These are phyloP conservation scores for Aschersonia sp. DNA, from an alignment of 2,329 filamentous ascomycete genomes.

Conservation along the genomic window DNA sequence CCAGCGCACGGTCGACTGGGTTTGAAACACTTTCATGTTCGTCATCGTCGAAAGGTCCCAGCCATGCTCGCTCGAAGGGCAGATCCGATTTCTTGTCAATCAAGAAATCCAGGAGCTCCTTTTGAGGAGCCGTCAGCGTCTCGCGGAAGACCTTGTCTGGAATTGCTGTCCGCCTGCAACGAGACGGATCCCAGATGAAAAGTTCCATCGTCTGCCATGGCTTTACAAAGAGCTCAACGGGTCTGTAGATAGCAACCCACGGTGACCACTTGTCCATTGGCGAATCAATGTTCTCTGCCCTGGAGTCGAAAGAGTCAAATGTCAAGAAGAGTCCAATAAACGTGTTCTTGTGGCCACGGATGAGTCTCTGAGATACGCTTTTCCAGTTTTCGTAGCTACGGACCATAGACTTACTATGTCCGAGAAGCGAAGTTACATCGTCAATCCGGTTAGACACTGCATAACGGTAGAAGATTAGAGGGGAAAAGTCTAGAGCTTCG, in stretches of 20 bases:
- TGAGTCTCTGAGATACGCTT: slow-evolving; percentile 1
- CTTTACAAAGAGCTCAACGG: slow-evolving; percentile 19
- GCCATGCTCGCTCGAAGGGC: slow-evolving; percentile 28
- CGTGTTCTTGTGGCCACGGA: slow-evolving; percentile 8
- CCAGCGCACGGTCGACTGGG: slow-evolving; percentile 27
- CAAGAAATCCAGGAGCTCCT: slow-evolving; percentile 24
- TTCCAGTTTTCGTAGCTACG: slow-evolving; percentile 12
- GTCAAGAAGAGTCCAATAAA: slow-evolving; percentile 33
- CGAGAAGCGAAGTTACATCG: slow-evolving; percentile 11
- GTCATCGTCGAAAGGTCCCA: slow-evolving; percentile 19
- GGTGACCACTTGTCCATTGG: slow-evolving; percentile 12
- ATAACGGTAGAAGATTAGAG: slow-evolving; percentile 17
- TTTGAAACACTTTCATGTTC: slow-evolving; percentile 9
- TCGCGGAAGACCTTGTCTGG: slow-evolving; percentile 10
- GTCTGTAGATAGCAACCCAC: slow-evolving; percentile 36
- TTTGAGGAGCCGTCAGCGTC: slow-evolving; percentile 31
- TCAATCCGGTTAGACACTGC: slow-evolving; percentile 20
- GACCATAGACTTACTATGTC: slow-evolving; percentile 8
- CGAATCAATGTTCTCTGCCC: background rate
- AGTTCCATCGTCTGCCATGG: slow-evolving; percentile 26
- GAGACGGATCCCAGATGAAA: slow-evolving; percentile 37
- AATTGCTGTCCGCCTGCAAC: slow-evolving; percentile 11
- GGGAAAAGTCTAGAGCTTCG: slow-evolving; percentile 4
- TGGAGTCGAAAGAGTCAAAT: background rate
- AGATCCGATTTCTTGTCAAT: slow-evolving; percentile 15